These are phyloP conservation scores for Keqinozyma sinolaborantium DNA, from an alignment of 1,139 yeast genomes.

Conservation along the genomic window DNA sequence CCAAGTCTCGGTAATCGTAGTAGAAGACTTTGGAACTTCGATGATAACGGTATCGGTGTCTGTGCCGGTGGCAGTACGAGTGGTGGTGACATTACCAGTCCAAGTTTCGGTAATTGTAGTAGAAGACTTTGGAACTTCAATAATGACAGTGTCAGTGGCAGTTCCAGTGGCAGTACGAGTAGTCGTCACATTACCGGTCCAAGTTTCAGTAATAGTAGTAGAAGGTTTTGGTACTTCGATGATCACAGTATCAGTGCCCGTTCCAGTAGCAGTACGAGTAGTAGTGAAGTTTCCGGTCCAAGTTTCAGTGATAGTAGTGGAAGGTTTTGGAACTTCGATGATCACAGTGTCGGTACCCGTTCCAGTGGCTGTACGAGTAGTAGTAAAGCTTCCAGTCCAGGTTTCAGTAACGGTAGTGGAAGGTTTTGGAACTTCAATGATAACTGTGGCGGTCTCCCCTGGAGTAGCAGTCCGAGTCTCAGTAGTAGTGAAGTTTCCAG, in stretches of 20 bases:
- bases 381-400: conserved; percentile 2
- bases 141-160: no score
- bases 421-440: conserved; percentile 9
- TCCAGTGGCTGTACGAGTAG: neutral
- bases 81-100: neutral
- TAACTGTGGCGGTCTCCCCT: conserved; percentile 3
- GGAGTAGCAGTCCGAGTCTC: neutral
- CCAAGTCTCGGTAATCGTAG: conserved; percentile 10
- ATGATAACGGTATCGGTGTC: conserved; percentile 18
- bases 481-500: conserved; percentile 5
- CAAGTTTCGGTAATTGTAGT: neutral
- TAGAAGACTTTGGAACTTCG: conserved; percentile 12
- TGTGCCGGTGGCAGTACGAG: no score
- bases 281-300: conserved; percentile 1
- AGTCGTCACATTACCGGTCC: neutral
- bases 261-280: neutral
- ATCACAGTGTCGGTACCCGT: conserved; percentile 1
- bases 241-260: conserved; percentile 1
- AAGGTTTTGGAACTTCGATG: conserved; percentile 11
- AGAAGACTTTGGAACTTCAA: conserved; percentile 9
- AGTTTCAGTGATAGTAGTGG: conserved; percentile 7
- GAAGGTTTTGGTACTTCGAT: neutral
- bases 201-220: conserved; percentile 1
- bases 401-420: conserved; percentile 5
- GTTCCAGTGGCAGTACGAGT: neutral